Base-by-base conservation (phyloP, 2,329 filamentous ascomycete species). In the Pestalotiopsis sp. region DNA sequence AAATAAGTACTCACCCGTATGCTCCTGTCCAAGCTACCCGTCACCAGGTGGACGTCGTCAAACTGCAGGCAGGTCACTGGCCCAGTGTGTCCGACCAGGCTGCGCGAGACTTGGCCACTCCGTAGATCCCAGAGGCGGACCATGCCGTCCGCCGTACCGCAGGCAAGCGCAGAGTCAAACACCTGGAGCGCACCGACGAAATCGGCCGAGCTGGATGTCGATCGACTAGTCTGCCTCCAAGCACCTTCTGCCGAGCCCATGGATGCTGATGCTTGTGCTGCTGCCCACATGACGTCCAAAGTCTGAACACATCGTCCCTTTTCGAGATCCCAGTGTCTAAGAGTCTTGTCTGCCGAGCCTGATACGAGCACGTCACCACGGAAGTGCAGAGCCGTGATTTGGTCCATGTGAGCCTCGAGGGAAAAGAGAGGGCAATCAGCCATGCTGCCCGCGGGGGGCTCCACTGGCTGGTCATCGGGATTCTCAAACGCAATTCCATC, bases 241-340 rank as follows among this genome's bases (percentile, higher is more conserved):
- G 83, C 81, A 64, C 83, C 84, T 67, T 90, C 89, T 61, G 85
- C 86, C 2, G 88, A 86, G 65, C 86, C 87, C 67, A 93, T 86
- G 4, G 89, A 91, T 52, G 91, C 89, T 11, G 91, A 93, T 13
- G 94, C 93, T 82, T 98, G 95, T 2, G 96, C 95, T 4, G 96
- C 95, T 11, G 96, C 96, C 96, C 96, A 99, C 79, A 99, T 92
- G 6, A 99, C 95, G 80, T 99, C 96, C 63, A 99, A 85, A 2
- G 96, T 99, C 81, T 99, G 96, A 67, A 99, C 93, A 80, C 96
- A 98, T 63, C 96, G 92, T n/a, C 96, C 96, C 79, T 95, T 98
- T 75, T 95, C 93, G 64, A 99, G 86, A 83, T 99, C 96, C 96
- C 96, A 99, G 80, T 99, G 96, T 59, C 96, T 91, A 67, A 99